phyloP scores from a whole-genome alignment of 768 basidiomycete genomes.

The Sutorius australiensis region DNA sequence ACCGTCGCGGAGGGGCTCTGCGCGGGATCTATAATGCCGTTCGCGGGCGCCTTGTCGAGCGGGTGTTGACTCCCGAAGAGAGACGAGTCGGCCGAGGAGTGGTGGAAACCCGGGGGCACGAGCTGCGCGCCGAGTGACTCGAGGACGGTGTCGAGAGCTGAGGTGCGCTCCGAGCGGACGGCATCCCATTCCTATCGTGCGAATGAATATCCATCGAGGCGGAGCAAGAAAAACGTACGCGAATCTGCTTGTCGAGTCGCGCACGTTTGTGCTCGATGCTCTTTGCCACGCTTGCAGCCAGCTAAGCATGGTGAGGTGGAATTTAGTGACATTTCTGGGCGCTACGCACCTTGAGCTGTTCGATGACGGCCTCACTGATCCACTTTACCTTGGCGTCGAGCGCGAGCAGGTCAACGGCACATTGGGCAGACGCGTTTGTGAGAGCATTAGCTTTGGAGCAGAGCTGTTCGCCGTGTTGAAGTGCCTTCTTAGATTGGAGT shows the following conservation, averaged over 20 bases:
- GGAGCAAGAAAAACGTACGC: constrained; percentile 39
- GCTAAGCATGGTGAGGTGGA: constrained; percentile 36
- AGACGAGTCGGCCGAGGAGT: constrained; percentile 61
- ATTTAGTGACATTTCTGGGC: not conserved
- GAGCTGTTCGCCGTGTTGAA: constrained; percentile 72
- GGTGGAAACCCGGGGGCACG: constrained; percentile 77
- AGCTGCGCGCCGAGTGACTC: constrained; percentile 69
- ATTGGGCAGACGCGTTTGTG: constrained; percentile 63
- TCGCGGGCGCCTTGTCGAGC: constrained; percentile 32
- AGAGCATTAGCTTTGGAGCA: constrained; percentile 63
- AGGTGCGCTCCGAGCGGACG: constrained; percentile 53
- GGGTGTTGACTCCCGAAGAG: constrained; percentile 77
- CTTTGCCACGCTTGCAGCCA: constrained; percentile 71
- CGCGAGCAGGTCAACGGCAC: constrained; percentile 67
- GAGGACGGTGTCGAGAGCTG: constrained; percentile 63
- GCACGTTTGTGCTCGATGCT: constrained; percentile 69
- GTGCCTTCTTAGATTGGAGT: constrained; percentile 76
- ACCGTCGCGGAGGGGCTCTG: constrained; percentile 32
- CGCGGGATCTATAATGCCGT: constrained; percentile 38
- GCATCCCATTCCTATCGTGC: constrained; percentile 64
- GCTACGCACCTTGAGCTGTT: constrained; percentile 65
- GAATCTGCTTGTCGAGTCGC: constrained; percentile 55
- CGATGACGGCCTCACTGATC: constrained; percentile 68
- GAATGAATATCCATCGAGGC: not conserved
- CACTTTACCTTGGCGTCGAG: constrained; percentile 79